These are phyloP conservation scores for Aureobasidium subglaciale DNA, from an alignment of 2,329 filamentous ascomycete species.

Conservation along the genomic window DNA sequence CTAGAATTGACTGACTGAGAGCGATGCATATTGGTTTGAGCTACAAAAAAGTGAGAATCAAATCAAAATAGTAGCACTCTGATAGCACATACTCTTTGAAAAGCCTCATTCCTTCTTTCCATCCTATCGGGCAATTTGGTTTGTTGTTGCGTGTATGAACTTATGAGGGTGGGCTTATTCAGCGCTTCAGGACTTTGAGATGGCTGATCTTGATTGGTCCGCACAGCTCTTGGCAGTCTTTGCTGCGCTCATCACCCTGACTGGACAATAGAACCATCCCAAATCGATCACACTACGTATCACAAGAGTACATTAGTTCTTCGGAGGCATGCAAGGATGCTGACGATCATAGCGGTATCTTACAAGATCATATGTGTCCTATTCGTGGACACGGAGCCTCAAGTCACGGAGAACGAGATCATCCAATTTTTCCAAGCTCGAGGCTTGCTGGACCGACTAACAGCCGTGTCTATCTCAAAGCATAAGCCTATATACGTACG, in stretches of 20 bases:
- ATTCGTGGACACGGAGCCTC: too few relatives aligned
- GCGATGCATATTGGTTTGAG: slow-evolving; percentile 54
- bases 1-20: slow-evolving; percentile 48
- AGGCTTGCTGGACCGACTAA: too few relatives aligned
- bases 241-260: background rate
- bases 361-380: too few relatives aligned
- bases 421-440: too few relatives aligned
- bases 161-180: too few relatives aligned
- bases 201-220: background rate
- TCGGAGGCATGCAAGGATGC: too few relatives aligned
- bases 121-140: slow-evolving; percentile 14
- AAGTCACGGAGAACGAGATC: too few relatives aligned
- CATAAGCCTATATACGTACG: background rate
- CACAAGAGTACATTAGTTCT: background rate
- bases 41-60: slow-evolving; percentile 27
- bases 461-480: background rate
- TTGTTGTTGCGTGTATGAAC: background rate
- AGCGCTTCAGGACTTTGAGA: background rate
- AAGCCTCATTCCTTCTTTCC: slow-evolving; percentile 31
- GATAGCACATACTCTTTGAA: slow-evolving; percentile 31
- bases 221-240: background rate
- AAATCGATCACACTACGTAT: background rate
- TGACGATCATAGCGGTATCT: too few relatives aligned
- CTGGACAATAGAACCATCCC: background rate
- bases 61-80: background rate